Conservation (phyloP, 1,139 yeast species). For the Suhomyces bolitotheri region DNA sequence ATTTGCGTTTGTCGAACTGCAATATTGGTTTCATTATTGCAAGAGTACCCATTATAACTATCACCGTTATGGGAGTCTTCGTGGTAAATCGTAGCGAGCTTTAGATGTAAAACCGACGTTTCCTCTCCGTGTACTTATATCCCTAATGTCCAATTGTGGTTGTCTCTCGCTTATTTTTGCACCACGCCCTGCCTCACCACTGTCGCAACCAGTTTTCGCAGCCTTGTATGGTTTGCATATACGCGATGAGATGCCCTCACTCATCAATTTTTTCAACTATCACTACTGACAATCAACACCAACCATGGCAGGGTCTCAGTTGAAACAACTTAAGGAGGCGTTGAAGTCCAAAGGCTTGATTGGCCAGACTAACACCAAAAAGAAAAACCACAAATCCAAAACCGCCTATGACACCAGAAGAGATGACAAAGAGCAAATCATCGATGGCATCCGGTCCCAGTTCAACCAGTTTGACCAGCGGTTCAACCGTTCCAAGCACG, state of each 20-base stretch:
- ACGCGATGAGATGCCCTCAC: constrained; percentile 3
- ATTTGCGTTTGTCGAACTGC: no score
- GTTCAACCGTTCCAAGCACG: constrained; percentile 66
- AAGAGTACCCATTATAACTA: no score
- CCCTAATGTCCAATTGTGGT: no score
- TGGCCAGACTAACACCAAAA: constrained; percentile 71
- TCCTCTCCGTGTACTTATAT: no score
- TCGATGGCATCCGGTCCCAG: constrained; percentile 68
- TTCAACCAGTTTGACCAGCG: constrained; percentile 90
- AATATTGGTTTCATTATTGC: no score
- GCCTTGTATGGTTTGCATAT: not conserved
- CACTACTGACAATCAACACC: constrained; percentile 1
- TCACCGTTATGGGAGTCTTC: no score
- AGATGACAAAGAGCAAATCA: constrained; percentile 58
- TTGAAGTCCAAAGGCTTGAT: constrained; percentile 76
- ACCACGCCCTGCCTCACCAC: no score
- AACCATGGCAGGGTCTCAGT: constrained; percentile 85
- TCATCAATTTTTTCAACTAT: constrained; percentile 3
- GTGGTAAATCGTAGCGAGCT: no score
- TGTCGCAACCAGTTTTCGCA: no score
- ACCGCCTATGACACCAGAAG: constrained; percentile 69
- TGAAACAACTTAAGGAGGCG: constrained; percentile 77
- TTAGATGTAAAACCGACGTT: no score
- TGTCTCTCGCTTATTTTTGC: no score
- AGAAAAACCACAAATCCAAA: constrained; percentile 52